A percentile compares a stretch with the other conserved stretches of the same genome.
Evolutionary conservation across 495 filamentous ascomycete genomes (phyloP).

Genomic region (Penicillium coprophilum): DNA sequence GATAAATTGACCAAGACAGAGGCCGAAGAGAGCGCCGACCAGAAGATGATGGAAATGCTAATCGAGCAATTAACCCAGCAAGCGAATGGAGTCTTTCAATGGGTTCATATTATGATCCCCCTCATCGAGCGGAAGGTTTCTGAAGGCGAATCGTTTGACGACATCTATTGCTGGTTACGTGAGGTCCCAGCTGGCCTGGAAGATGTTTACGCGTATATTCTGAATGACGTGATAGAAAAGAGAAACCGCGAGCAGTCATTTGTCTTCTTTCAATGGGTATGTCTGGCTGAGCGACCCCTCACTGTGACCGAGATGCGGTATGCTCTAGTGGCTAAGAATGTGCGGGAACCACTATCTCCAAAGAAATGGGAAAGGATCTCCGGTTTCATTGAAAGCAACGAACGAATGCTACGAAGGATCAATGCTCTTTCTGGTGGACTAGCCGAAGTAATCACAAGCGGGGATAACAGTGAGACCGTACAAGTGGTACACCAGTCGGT

Average conservation of each 20-base stretch:
- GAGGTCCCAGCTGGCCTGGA: constrained; percentile 12
- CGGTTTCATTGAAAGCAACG: constrained; percentile 14
- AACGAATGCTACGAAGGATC: constrained; percentile 12
- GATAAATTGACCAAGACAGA: not conserved
- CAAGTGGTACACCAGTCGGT: constrained; percentile 23
- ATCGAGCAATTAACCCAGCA: constrained; percentile 9
- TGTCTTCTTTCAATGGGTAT: constrained; percentile 21
- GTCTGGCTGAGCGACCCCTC: constrained; percentile 19
- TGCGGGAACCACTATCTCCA: not conserved
- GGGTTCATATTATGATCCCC: constrained; percentile 13
- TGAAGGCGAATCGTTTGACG: constrained; percentile 11
- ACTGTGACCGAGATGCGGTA: constrained; percentile 19
- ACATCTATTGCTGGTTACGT: constrained; percentile 12
- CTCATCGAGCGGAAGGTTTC: not conserved
- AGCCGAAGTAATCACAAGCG: constrained; percentile 10
- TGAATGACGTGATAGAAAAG: constrained; percentile 12
- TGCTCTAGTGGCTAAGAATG: constrained; percentile 11
- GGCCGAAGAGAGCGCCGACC: not conserved
- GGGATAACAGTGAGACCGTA: constrained; percentile 5
- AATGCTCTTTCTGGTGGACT: constrained; percentile 21
- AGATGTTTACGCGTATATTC: constrained; percentile 16
- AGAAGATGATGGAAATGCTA: not conserved
- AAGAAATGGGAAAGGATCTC: constrained; percentile 2
- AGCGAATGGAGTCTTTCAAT: constrained; percentile 10
- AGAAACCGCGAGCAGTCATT: constrained; percentile 11